Evolutionary conservation across 78 protist genomes (phyloP).

Genomic region (Pelomyxa schiedti): DNA sequence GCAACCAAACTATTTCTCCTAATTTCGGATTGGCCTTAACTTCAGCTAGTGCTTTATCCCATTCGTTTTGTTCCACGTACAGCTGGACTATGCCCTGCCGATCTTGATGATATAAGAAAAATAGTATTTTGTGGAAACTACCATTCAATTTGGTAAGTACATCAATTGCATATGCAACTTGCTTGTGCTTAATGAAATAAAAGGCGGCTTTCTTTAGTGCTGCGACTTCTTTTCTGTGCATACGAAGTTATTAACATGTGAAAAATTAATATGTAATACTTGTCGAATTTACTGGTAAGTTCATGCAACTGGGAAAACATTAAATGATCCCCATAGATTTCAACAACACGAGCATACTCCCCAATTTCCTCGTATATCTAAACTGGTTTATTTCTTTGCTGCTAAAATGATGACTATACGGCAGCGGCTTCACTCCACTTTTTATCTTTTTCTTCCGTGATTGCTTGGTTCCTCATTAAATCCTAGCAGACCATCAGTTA

Average conservation of each 20-base stretch:
- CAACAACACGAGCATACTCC: not conserved
- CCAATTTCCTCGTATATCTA: not conserved
- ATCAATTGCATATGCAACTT: not conserved
- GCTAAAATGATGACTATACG: not conserved
- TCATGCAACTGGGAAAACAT: slow-evolving; percentile 2
- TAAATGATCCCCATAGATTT: not conserved
- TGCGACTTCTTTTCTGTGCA: not conserved
- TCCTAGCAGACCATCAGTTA: too few species aligned
- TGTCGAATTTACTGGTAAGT: not conserved
- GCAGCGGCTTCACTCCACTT: not conserved
- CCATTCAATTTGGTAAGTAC: slow-evolving; percentile 8
- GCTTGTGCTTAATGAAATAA: not conserved
- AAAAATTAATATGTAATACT: not conserved
- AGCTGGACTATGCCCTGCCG: slow-evolving; percentile 10
- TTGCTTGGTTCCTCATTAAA: slow-evolving; percentile 3
- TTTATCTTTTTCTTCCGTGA: not conserved
- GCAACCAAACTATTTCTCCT: slow-evolving; percentile 26
- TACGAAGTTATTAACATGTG: too few species aligned
- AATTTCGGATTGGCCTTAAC: slow-evolving; percentile 1
- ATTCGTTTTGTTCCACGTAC: slow-evolving; percentile 13
- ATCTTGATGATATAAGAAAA: slow-evolving; percentile 9
- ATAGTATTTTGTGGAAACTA: not conserved
- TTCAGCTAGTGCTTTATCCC: slow-evolving; percentile 57
- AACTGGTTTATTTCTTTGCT: not conserved
- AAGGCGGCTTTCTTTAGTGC: not conserved